Evolutionary conservation across 2,329 filamentous ascomycete species (phyloP).

Genomic region (Fusarium keratoplasticum): DNA sequence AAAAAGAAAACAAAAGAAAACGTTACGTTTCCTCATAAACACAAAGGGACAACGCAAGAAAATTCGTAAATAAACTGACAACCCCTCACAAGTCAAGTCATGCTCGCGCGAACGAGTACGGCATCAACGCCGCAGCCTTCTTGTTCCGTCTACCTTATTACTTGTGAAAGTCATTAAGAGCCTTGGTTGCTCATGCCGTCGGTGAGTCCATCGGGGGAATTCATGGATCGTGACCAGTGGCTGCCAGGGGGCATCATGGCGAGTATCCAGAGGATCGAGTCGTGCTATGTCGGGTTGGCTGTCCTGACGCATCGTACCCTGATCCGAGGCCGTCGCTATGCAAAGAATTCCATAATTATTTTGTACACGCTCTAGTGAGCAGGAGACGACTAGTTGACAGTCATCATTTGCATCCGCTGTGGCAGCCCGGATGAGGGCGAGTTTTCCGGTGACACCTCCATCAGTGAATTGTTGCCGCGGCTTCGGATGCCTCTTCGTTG

Average conservation of each 20-base stretch:
- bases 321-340: conserved; percentile 51
- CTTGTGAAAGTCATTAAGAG: conserved; percentile 45
- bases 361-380: conserved; percentile 46
- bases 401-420: conserved; percentile 73
- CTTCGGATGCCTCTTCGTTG: conserved; percentile 63
- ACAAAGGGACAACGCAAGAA: conserved; percentile 45
- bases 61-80: conserved; percentile 38
- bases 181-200: conserved; percentile 27
- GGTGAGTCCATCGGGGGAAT: conserved; percentile 1
- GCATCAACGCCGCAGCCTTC: conserved; percentile 36
- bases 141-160: conserved; percentile 45
- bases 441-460: conserved; percentile 63
- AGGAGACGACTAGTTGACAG: conserved; percentile 61
- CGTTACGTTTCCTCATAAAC: conserved; percentile 42
- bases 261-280: conserved; percentile 20
- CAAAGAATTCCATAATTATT: conserved; percentile 49
- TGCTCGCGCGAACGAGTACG: conserved; percentile 43
- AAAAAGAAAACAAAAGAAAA: conserved; percentile 38
- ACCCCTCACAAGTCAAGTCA: conserved; percentile 31
- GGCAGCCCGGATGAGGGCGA: conserved; percentile 63
- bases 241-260: not conserved
- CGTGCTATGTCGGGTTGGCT: conserved; percentile 10
- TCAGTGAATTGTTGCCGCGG: conserved; percentile 65
- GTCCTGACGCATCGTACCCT: conserved; percentile 10
- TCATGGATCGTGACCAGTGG: not conserved